Evolutionary conservation across 257 asterid genomes (phyloP), one percentile per base, ranked within the genome.

Genomic region (Rubia yunnanensis): DNA sequence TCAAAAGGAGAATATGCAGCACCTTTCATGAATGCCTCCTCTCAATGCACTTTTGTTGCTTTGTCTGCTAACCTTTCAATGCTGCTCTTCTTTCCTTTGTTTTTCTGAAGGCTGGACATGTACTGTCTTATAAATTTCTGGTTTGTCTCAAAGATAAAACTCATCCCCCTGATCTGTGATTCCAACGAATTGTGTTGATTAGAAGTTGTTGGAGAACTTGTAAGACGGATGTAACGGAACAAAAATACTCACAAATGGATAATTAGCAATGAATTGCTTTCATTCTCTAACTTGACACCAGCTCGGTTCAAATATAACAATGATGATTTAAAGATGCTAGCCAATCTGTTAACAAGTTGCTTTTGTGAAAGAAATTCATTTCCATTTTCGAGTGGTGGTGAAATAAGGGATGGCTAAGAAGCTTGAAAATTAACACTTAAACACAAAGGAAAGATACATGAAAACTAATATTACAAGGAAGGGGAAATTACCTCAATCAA

Each of bases 401-500:
- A 36, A 49, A 52, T n/a, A 28, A 59, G 39, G 0, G 7, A 3
- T 22, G 34, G 17, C 30, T 6, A 38, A 11, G 48, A n/a, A 7
- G 49, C 23, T 35, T 17, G 26, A 28, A 61, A n/a, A 36, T 50
- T 52, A 50, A 63, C 5, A 10, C 17, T 10, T 27, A 17, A 20
- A n/a, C 48, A 38, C 5, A 7, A 53, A 41, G 35, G 52, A 20
- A 28, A 44, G 32, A 36, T 35, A 11, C 22, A 39, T 11, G 36
- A 15, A 61, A 26, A 10, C 22, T 10, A 52, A 35, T 7, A 41
- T 4, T 41, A 14, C 3, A 53, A 28, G 55, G 64, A 39, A 69
- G 67, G 69, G 14, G 64, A 55, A 54, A 39, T 89, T 89, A 88
- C 99, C 98, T 94, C 99, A 52, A 94, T 90, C 78, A 94, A 78